These are phyloP conservation scores for Apium graveolens DNA, from an alignment of 129 eudicot genomes.

Conservation along the genomic window DNA sequence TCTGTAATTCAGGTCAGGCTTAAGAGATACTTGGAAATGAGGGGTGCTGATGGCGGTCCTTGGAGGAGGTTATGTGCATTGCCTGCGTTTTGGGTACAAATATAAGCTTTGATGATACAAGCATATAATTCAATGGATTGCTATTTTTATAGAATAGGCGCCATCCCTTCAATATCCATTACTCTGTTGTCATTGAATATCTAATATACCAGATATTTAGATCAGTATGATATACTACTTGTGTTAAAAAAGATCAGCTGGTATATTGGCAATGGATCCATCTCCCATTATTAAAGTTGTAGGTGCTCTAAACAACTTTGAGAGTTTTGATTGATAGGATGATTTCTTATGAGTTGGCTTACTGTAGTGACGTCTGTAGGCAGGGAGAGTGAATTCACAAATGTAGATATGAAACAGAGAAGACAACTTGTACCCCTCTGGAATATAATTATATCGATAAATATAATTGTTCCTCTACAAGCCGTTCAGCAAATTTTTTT, in stretches of 20 bases:
- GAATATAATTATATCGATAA: background rate
- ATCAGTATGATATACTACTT: background rate
- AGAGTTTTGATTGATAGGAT: background rate
- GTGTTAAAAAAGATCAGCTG: background rate
- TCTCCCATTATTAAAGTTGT: background rate
- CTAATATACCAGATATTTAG: background rate
- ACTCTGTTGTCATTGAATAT: background rate
- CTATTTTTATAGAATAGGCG: background rate
- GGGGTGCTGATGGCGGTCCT: constrained; percentile 99
- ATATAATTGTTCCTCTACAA: background rate
- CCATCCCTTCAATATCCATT: background rate
- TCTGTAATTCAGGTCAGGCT: constrained; percentile 68
- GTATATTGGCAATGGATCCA: background rate
- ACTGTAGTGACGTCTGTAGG: background rate
- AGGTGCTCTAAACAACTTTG: background rate
- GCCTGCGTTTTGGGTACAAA: constrained; percentile 93
- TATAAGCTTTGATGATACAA: constrained; percentile 11
- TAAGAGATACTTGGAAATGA: constrained; percentile 92
- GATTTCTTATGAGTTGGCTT: background rate
- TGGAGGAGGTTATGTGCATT: constrained; percentile 97
- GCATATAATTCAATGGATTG: background rate
- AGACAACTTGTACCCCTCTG: background rate
- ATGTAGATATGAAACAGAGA: background rate
- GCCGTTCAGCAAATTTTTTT: background rate
- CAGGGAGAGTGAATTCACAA: background rate